Percentiles rank a stretch among this genome's conserved stretches.
Conservation (phyloP, 257 asterid species). For the Marsdenia floribunda region DNA sequence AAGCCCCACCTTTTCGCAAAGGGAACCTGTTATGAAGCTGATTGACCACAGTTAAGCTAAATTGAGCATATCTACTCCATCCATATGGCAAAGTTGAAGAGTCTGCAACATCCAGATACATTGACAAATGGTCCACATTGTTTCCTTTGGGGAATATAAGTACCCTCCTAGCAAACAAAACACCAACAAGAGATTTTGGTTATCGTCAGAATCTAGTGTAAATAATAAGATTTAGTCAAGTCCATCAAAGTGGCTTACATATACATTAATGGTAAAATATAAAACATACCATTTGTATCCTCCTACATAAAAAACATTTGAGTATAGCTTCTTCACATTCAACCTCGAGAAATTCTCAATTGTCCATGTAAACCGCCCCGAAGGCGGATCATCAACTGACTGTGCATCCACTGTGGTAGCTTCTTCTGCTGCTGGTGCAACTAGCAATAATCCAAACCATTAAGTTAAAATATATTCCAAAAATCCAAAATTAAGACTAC, state of each 20-base stretch:
- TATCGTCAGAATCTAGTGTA: slow-evolving; percentile 1
- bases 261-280: neutral
- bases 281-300: slow-evolving; percentile 56
- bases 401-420: slow-evolving; percentile 46
- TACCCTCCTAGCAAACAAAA: slow-evolving; percentile 59
- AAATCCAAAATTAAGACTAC: slow-evolving; percentile 8
- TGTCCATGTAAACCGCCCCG: slow-evolving; percentile 64
- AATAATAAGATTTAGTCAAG: neutral
- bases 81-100: slow-evolving; percentile 64
- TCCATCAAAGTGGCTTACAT: slow-evolving; percentile 3
- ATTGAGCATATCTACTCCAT: slow-evolving; percentile 86
- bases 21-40: slow-evolving; percentile 63
- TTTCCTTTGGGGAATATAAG: slow-evolving; percentile 84
- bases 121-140: slow-evolving; percentile 71
- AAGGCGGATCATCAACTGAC: slow-evolving; percentile 48
- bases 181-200: slow-evolving; percentile 1
- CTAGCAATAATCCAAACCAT: slow-evolving; percentile 23
- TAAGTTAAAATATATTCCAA: neutral
- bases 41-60: slow-evolving; percentile 65
- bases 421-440: slow-evolving; percentile 43
- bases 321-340: slow-evolving; percentile 55
- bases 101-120: slow-evolving; percentile 87
- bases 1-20: slow-evolving; percentile 52
- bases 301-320: slow-evolving; percentile 53
- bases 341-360: slow-evolving; percentile 58